Evolutionary conservation across 805 yeast species (phyloP).

Genomic region (Grigorovia transvaalensis): DNA sequence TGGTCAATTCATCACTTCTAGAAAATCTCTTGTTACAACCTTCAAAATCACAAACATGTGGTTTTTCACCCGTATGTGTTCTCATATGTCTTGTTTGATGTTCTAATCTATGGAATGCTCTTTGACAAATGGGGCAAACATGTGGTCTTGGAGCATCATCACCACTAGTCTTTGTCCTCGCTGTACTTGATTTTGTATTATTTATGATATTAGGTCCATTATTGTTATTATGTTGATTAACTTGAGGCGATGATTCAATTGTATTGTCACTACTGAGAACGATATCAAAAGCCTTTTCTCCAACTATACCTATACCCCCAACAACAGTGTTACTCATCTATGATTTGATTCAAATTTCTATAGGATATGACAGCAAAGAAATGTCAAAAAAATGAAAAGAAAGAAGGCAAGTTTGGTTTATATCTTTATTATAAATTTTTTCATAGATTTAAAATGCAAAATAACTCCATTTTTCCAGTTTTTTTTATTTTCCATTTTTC

Average conservation of each 20-base stretch:
- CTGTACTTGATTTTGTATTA: neutral
- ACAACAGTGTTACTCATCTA: neutral
- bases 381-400: no score
- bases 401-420: neutral
- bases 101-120: slow-evolving; percentile 66
- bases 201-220: neutral
- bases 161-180: slow-evolving; percentile 5
- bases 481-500: no score
- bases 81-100: slow-evolving; percentile 73
- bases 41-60: slow-evolving; percentile 64
- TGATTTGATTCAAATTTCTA: no score
- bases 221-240: neutral
- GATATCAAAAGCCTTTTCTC: neutral
- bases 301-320: neutral
- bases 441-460: neutral
- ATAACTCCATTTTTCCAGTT: no score
- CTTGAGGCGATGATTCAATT: no score
- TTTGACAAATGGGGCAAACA: slow-evolving; percentile 63
- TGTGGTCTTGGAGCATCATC: slow-evolving; percentile 43
- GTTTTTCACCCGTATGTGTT: slow-evolving; percentile 76
- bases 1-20: slow-evolving; percentile 62
- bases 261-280: neutral
- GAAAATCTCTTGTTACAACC: slow-evolving; percentile 61
- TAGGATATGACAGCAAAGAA: neutral
- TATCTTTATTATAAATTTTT: no score